Percentiles rank a stretch among this genome's conserved stretches.
Conservation (phyloP, 106 monocot genomes). For the Dendrobium officinale region DNA sequence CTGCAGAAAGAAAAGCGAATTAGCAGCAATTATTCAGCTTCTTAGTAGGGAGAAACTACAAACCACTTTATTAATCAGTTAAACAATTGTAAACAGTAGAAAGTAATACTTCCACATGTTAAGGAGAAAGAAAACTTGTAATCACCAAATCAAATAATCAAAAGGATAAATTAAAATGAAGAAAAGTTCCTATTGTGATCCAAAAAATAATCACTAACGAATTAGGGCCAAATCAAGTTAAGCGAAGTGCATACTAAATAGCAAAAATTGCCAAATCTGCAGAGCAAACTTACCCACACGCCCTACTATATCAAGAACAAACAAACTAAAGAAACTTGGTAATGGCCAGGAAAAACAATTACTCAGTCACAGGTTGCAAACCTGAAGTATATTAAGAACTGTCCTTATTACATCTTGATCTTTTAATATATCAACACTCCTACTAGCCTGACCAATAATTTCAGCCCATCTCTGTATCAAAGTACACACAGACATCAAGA, state of each 20-base stretch:
- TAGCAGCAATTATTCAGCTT: too few relatives aligned
- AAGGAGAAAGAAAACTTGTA: neutral
- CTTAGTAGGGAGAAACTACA: too few relatives aligned
- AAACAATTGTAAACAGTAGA: neutral
- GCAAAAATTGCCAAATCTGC: neutral
- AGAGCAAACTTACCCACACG: neutral
- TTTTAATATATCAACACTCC: constrained; percentile 89
- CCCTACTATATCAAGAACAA: neutral
- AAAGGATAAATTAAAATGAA: neutral
- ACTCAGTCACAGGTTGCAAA: constrained; percentile 15
- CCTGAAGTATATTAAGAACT: constrained; percentile 98
- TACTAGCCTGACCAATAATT: constrained; percentile 91
- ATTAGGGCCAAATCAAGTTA: neutral
- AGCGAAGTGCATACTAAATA: neutral
- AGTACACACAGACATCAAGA: neutral
- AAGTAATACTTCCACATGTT: neutral
- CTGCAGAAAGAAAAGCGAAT: too few relatives aligned
- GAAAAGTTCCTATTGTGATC: neutral
- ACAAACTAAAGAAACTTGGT: neutral
- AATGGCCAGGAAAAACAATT: neutral
- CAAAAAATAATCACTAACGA: neutral
- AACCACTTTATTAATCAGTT: neutral
- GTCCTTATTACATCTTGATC: constrained; percentile 87
- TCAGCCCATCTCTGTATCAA: constrained; percentile 85
- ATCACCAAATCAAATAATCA: neutral